A percentile compares a stretch with the other conserved stretches of the same genome.
Conservation (phyloP, 164 flowering plant genomes). For the Kalanchoe fedtschenkoi region DNA sequence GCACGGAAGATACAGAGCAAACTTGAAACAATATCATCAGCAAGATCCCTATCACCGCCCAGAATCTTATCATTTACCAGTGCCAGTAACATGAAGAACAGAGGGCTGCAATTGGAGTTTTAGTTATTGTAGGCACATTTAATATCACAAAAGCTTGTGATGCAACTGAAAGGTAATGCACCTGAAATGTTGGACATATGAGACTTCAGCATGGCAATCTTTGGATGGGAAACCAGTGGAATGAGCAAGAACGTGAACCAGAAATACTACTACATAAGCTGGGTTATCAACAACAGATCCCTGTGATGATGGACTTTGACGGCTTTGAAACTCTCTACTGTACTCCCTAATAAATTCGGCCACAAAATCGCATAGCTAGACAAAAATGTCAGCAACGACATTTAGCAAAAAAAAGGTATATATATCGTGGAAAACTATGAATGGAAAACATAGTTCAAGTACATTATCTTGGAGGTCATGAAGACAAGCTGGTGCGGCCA, state of each 20-base stretch:
- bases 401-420: constrained; percentile 1
- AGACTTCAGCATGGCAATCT: constrained; percentile 38
- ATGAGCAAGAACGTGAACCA: constrained; percentile 85
- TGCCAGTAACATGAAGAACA: constrained; percentile 39
- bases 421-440: background rate
- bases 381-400: constrained; percentile 9
- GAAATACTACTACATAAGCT: constrained; percentile 55
- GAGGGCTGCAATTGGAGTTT: constrained; percentile 51
- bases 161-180: constrained; percentile 11
- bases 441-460: constrained; percentile 7
- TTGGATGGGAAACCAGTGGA: constrained; percentile 46
- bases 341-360: constrained; percentile 52
- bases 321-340: constrained; percentile 34
- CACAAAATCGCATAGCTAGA: constrained; percentile 58
- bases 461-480: constrained; percentile 50
- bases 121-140: background rate
- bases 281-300: constrained; percentile 45
- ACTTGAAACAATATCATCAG: constrained; percentile 23
- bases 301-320: constrained; percentile 22
- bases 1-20: constrained; percentile 56
- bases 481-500: constrained; percentile 46
- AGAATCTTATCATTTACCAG: constrained; percentile 27
- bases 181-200: constrained; percentile 57
- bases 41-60: constrained; percentile 30
- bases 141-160: background rate